These are phyloP conservation scores for Vishniacozyma victoriae DNA, from an alignment of 768 basidiomycete genomes.

Conservation along the genomic window DNA sequence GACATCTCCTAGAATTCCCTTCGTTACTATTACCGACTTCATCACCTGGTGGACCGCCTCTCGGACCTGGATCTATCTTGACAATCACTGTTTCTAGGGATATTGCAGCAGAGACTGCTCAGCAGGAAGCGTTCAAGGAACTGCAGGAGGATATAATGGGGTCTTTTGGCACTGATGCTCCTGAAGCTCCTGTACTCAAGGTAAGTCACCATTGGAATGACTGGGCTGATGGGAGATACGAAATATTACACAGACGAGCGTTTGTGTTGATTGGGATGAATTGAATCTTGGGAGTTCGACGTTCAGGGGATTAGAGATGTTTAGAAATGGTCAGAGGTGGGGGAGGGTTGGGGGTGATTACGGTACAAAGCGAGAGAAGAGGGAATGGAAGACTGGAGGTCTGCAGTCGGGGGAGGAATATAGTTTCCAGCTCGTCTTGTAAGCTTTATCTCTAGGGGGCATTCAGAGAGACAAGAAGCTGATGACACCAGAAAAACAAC, in stretches of 20 bases:
- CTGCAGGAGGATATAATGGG: slow-evolving; percentile 75
- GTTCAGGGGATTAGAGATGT: slow-evolving; percentile 83
- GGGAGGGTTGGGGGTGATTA: slow-evolving; percentile 65
- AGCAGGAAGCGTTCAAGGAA: slow-evolving; percentile 74
- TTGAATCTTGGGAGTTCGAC: slow-evolving; percentile 78
- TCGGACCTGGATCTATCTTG: slow-evolving; percentile 89
- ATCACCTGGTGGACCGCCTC: slow-evolving; percentile 56
- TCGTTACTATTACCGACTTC: slow-evolving; percentile 73
- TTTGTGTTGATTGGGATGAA: slow-evolving; percentile 90
- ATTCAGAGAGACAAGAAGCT: too few relatives aligned
- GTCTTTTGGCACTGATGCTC: slow-evolving; percentile 63
- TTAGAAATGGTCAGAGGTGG: slow-evolving; percentile 75
- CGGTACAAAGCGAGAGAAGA: slow-evolving; percentile 48
- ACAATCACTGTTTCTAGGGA: slow-evolving; percentile 94
- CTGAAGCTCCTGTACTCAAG: slow-evolving; percentile 69
- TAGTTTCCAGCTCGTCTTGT: slow-evolving; percentile 86
- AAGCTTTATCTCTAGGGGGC: slow-evolving; percentile 47
- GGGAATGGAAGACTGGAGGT: slow-evolving; percentile 42
- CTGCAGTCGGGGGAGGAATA: slow-evolving; percentile 60
- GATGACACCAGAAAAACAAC: slow-evolving; percentile 55
- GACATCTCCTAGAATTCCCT: slow-evolving; percentile 96
- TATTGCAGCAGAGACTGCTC: slow-evolving; percentile 69
- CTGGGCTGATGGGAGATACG: slow-evolving; percentile 58
- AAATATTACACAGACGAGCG: slow-evolving; percentile 93
- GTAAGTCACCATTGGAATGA: background rate